A percentile compares a stretch with the other conserved stretches of the same genome.
Evolutionary conservation across 164 flowering plant species (phyloP).

Genomic region (Vitis cinerea): DNA sequence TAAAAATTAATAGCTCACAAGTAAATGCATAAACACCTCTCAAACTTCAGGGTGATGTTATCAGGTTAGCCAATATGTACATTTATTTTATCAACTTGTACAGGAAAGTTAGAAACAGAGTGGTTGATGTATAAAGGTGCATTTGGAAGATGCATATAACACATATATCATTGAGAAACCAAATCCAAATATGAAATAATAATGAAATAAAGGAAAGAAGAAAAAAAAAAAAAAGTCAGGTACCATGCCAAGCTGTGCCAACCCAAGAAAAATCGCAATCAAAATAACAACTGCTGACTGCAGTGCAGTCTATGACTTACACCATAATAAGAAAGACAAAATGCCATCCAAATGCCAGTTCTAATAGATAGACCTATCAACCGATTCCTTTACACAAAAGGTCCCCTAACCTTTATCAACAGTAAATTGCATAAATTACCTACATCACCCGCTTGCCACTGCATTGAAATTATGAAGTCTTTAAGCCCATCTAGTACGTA

Average conservation of each 20-base stretch:
- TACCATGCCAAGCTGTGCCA: background rate
- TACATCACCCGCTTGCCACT: conserved; percentile 28
- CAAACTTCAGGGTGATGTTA: background rate
- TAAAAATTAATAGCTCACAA: background rate
- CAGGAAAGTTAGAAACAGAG: background rate
- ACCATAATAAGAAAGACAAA: background rate
- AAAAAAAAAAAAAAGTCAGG: background rate
- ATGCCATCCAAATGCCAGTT: background rate
- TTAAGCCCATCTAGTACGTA: conserved; percentile 29
- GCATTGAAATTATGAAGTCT: conserved; percentile 12
- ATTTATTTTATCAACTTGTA: background rate
- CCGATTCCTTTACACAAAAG: background rate
- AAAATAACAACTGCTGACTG: background rate
- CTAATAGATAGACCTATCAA: background rate
- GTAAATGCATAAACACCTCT: background rate
- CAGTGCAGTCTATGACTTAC: background rate
- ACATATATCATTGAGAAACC: background rate
- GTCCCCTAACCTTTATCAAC: background rate
- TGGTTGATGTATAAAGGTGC: background rate
- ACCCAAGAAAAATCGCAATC: background rate
- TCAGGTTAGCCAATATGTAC: background rate
- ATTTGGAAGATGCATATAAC: background rate
- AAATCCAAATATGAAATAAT: background rate
- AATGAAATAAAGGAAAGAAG: background rate
- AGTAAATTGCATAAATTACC: conserved; percentile 14